Percentiles rank a stretch among this genome's conserved stretches.
phyloP scores from a whole-genome alignment of 495 filamentous ascomycete genomes.

The Cercophora sp. region DNA sequence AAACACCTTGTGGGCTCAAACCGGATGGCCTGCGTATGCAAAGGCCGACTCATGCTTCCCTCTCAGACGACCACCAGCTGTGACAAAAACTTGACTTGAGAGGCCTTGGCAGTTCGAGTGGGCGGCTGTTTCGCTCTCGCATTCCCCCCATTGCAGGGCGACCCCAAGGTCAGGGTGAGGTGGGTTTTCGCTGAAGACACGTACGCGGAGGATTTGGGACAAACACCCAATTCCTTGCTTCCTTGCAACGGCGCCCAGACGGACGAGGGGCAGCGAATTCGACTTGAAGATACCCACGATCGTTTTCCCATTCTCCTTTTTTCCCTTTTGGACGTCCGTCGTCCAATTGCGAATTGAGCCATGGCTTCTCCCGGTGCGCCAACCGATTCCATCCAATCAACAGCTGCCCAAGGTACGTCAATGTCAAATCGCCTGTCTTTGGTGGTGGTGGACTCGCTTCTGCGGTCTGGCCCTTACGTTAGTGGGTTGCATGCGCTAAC shows the following conservation, averaged over 20 bases:
- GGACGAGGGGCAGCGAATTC: not conserved
- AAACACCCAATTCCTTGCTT: not conserved
- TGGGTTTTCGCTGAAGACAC: slow-evolving; percentile 1
- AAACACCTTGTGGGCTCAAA: not conserved
- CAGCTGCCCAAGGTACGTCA: slow-evolving; percentile 13
- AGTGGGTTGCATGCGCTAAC: slow-evolving; percentile 21
- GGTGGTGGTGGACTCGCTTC: not conserved
- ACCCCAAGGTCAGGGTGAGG: not conserved
- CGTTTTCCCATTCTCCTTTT: no score
- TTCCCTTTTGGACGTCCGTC: no score
- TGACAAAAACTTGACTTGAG: no score
- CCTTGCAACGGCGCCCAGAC: not conserved
- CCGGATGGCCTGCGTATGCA: not conserved
- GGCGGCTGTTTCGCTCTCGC: no score
- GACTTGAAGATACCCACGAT: no score
- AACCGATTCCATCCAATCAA: slow-evolving; percentile 10
- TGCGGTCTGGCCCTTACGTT: no score
- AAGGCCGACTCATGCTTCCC: not conserved
- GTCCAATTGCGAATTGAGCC: slow-evolving; percentile 13
- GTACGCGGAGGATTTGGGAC: not conserved
- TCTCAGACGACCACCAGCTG: no score
- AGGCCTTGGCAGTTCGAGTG: no score
- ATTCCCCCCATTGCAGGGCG: not conserved
- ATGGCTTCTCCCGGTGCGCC: slow-evolving; percentile 28
- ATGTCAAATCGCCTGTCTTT: not conserved